phyloP scores from a whole-genome alignment of 2,329 filamentous ascomycete species.

The Talaromyces sp. region DNA sequence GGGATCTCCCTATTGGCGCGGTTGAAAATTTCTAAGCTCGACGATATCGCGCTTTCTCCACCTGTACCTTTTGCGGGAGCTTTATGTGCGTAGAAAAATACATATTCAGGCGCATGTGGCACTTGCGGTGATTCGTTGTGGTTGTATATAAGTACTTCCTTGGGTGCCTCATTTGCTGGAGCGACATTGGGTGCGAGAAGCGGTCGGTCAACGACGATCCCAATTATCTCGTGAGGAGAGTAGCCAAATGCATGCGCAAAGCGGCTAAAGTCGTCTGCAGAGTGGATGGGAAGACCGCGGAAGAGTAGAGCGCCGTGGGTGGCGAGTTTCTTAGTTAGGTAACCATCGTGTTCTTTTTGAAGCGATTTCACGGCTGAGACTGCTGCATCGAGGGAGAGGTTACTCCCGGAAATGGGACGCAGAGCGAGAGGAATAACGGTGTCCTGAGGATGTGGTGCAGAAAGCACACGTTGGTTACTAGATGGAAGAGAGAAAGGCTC shows the following conservation, averaged over 20 bases:
- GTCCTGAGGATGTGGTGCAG: slow-evolving; percentile 36
- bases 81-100: slow-evolving; percentile 49
- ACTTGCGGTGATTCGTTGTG: slow-evolving; percentile 53
- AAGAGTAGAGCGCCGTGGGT: slow-evolving; percentile 49
- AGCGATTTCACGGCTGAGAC: slow-evolving; percentile 19
- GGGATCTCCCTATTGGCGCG: slow-evolving; percentile 47
- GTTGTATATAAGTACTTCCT: slow-evolving; percentile 49
- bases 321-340: slow-evolving; percentile 22
- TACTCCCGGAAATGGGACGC: slow-evolving; percentile 26
- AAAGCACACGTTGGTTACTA: slow-evolving; percentile 42
- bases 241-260: slow-evolving; percentile 51
- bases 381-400: slow-evolving; percentile 31
- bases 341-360: neutral
- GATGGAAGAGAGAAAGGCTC: slow-evolving; percentile 40
- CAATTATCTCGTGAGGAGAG: slow-evolving; percentile 50
- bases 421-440: slow-evolving; percentile 43
- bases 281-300: slow-evolving; percentile 44
- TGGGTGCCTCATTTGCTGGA: slow-evolving; percentile 49
- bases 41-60: slow-evolving; percentile 48
- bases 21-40: slow-evolving; percentile 47
- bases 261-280: slow-evolving; percentile 47
- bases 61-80: slow-evolving; percentile 26
- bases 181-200: slow-evolving; percentile 44
- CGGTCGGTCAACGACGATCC: slow-evolving; percentile 49
- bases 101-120: slow-evolving; percentile 51